Percentiles rank a stretch among this genome's conserved stretches.
phyloP scores from a whole-genome alignment of 108 stramenopile genomes.

The Cyclotella baltica region DNA sequence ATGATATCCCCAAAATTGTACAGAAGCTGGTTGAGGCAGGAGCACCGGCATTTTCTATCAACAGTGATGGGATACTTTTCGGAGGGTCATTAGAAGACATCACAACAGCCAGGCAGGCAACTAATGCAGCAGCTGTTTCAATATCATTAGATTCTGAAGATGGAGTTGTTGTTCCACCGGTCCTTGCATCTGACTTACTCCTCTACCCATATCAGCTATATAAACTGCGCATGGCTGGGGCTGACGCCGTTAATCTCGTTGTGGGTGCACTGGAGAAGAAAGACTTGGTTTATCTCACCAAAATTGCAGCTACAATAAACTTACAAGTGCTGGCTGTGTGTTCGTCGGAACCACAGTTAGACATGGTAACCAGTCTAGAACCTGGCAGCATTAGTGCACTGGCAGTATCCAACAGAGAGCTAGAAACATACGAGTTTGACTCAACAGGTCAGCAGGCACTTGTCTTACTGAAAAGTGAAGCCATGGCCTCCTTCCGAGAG shows the following conservation, averaged over 20 bases:
- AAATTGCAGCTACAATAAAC: conserved; percentile 78
- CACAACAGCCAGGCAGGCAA: conserved; percentile 62
- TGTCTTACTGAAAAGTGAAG: conserved; percentile 67
- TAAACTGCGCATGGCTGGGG: conserved; percentile 85
- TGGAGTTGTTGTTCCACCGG: conserved; percentile 73
- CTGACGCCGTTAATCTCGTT: conserved; percentile 84
- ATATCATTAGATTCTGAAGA: conserved; percentile 51
- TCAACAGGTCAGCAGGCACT: conserved; percentile 77
- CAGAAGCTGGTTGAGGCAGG: conserved; percentile 66
- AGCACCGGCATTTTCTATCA: conserved; percentile 71
- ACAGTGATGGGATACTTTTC: conserved; percentile 83
- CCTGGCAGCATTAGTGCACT: conserved; percentile 65
- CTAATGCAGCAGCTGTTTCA: conserved; percentile 54
- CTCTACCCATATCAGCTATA: conserved; percentile 91
- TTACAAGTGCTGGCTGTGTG: conserved; percentile 72
- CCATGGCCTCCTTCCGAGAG: conserved; percentile 55
- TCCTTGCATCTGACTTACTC: conserved; percentile 84
- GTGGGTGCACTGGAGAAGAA: conserved; percentile 77
- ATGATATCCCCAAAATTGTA: conserved; percentile 73
- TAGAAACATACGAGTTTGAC: conserved; percentile 84
- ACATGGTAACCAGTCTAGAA: conserved; percentile 45
- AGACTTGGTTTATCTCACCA: conserved; percentile 83
- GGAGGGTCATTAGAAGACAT: conserved; percentile 85
- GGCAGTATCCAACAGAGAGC: conserved; percentile 76
- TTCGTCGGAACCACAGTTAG: conserved; percentile 73